phyloP scores from a whole-genome alignment of 352 stramenopile genomes.

The Pseudoperonospora humuli region DNA sequence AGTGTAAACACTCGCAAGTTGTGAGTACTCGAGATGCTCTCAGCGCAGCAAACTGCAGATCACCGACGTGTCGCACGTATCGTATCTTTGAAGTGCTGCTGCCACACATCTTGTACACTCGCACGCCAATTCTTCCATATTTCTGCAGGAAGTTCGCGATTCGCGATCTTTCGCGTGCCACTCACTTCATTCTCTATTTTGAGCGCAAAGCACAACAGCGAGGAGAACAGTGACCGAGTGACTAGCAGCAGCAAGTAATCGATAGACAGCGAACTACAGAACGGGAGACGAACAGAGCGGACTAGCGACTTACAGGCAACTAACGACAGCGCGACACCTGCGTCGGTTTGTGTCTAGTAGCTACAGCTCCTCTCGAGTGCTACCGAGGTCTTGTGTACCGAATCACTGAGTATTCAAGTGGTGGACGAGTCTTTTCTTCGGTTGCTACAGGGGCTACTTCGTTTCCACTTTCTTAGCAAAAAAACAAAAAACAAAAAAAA shows the following conservation, averaged over 20 bases:
- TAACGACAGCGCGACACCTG: neutral
- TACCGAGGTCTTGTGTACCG: conserved; percentile 6
- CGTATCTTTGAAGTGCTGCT: too few relatives aligned
- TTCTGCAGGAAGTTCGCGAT: conserved; percentile 7
- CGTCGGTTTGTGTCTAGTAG: conserved; percentile 1
- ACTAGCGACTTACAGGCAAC: neutral
- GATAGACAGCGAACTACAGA: conserved; percentile 1
- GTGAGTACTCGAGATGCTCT: too few relatives aligned
- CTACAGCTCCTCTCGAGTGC: neutral
- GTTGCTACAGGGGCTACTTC: conserved; percentile 4
- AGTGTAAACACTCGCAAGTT: too few relatives aligned
- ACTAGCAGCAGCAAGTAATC: conserved; percentile 9
- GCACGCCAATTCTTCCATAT: conserved; percentile 4
- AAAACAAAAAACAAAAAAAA: conserved; percentile 14
- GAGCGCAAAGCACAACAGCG: conserved; percentile 10
- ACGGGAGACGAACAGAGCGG: conserved; percentile 1
- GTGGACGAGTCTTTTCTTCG: conserved; percentile 7
- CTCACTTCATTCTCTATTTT: conserved; percentile 16
- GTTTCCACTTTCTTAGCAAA: neutral
- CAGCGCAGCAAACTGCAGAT: too few relatives aligned
- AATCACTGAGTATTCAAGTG: conserved; percentile 3
- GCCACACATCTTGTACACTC: neutral
- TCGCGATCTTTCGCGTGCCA: conserved; percentile 14
- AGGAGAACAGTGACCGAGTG: conserved; percentile 7
- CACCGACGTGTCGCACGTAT: too few relatives aligned